Conservation (phyloP, 805 yeast species). For the Novakomyces olei region DNA sequence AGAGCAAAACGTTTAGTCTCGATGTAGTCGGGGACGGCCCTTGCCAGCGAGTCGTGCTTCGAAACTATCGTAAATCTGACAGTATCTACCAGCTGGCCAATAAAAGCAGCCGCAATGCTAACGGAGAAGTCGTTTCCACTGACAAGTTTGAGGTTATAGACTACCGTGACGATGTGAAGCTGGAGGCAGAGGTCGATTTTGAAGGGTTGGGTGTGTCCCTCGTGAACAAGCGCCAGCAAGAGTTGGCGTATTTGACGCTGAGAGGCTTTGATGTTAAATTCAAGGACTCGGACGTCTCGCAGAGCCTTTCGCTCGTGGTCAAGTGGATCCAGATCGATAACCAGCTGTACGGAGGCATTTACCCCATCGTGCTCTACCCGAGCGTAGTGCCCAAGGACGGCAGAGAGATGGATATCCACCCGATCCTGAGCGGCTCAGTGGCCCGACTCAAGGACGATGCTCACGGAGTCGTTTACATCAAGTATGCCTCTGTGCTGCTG, state of each 20-base stretch:
- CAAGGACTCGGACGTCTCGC: constrained; percentile 66
- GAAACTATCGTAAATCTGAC: constrained; percentile 56
- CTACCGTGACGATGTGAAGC: constrained; percentile 30
- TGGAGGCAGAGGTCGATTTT: constrained; percentile 37
- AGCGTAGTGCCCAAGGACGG: constrained; percentile 62
- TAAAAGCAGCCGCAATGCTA: constrained; percentile 7
- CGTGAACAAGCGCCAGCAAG: constrained; percentile 47
- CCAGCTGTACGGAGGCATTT: constrained; percentile 68
- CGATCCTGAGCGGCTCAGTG: constrained; percentile 68
- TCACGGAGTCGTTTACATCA: constrained; percentile 75
- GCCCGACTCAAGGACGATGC: constrained; percentile 70
- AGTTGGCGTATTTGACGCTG: constrained; percentile 61
- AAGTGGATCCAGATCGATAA: constrained; percentile 94
- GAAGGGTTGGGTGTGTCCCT: constrained; percentile 72
- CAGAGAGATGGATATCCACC: constrained; percentile 69
- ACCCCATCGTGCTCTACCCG: constrained; percentile 76
- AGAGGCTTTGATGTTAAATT: constrained; percentile 63
- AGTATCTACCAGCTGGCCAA: constrained; percentile 45
- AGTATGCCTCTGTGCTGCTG: constrained; percentile 69
- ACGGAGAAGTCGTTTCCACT: no score
- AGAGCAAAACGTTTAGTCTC: constrained; percentile 35
- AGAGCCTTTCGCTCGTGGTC: constrained; percentile 53
- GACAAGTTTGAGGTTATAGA: constrained; percentile 17
- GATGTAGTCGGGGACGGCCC: constrained; percentile 95
- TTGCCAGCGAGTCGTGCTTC: constrained; percentile 62